Base-by-base conservation (phyloP, 2,329 filamentous ascomycete species). In the Ophiostoma montium region DNA sequence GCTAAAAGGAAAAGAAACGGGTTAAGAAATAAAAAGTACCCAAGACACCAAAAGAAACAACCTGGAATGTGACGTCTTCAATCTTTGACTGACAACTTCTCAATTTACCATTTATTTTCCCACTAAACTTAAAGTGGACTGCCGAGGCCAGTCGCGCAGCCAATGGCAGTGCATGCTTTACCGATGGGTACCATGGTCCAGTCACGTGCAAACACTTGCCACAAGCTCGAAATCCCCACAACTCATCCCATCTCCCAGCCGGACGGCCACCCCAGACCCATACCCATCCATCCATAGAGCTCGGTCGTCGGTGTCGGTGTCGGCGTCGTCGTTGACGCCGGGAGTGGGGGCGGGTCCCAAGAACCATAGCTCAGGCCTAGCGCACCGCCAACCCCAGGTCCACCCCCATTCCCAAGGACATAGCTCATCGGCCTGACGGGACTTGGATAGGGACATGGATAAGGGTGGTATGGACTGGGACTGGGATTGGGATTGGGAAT, bases 111-210 rank as follows among this genome's bases (percentile, higher is more conserved):
- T 41, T 41, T n/a, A n/a, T n/a, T n/a, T 31, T 31, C 30, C 6
- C 13, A 33, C 3, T 33, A 7, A 33, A 12, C 31, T 27, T 27
- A 5, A 27, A 27, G 4, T 41, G 9, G 19, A 13, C 38, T 41
- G 38, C 38, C 38, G 38, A 16, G 38, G 27, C 38, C 21, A 5
- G 5, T 18, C 18, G n/a, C 19, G 13, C 27, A 36, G 48, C 53
- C 53, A 55, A 55, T 55, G 10, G 32, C 13, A 52, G 52, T 12
- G 11, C 30, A 48, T 39, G 44, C 50, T 53, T 55, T 55, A 53
- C 52, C 54, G 50, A 53, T 46, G 4, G 23, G 8, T 41, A n/a
- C n/a, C 13, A 27, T 23, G 16, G 7, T 12, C 12, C 10, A 36
- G 49, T 47, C 49, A 47, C 49, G 44, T 47, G 49, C 10, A 39